Percentiles rank a stretch among this genome's conserved stretches.
These are phyloP conservation scores for Cryptococcus maquisensis DNA, from an alignment of 1,284 basidiomycete species.

Conservation along the genomic window DNA sequence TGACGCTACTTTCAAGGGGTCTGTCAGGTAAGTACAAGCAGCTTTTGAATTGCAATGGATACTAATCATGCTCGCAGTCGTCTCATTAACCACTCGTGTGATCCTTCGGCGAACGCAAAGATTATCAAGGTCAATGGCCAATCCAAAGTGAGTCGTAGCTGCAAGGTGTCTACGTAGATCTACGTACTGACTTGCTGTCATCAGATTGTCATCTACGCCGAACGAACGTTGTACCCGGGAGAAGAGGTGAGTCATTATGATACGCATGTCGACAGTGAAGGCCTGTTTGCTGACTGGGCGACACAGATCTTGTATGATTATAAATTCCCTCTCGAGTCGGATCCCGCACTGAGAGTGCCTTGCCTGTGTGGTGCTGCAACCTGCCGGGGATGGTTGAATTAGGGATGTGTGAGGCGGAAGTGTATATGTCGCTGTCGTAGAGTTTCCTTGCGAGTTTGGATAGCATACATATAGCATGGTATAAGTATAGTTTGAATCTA, in stretches of 20 bases:
- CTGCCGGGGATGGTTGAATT: slow-evolving; percentile 87
- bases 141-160: slow-evolving; percentile 55
- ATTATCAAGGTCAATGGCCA: slow-evolving; percentile 98
- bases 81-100: slow-evolving; percentile 92
- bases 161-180: background rate
- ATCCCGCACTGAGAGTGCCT: slow-evolving; percentile 57
- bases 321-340: slow-evolving; percentile 44
- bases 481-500: no score
- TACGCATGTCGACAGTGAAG: no score
- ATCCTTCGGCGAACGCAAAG: slow-evolving; percentile 95
- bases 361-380: slow-evolving; percentile 81
- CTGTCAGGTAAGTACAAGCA: slow-evolving; percentile 70
- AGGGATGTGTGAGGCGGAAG: no score
- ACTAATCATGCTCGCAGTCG: slow-evolving; percentile 57
- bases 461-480: no score
- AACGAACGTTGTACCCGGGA: slow-evolving; percentile 84
- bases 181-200: slow-evolving; percentile 1
- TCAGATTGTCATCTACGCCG: slow-evolving; percentile 98
- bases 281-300: background rate
- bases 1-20: slow-evolving; percentile 97
- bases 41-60: no score
- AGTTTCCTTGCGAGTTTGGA: no score
- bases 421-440: no score
- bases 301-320: slow-evolving; percentile 37
- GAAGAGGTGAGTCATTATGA: slow-evolving; percentile 73